These are phyloP conservation scores for Dictyostelium purpureum DNA, from an alignment of 78 protist genomes.

Conservation along the genomic window DNA sequence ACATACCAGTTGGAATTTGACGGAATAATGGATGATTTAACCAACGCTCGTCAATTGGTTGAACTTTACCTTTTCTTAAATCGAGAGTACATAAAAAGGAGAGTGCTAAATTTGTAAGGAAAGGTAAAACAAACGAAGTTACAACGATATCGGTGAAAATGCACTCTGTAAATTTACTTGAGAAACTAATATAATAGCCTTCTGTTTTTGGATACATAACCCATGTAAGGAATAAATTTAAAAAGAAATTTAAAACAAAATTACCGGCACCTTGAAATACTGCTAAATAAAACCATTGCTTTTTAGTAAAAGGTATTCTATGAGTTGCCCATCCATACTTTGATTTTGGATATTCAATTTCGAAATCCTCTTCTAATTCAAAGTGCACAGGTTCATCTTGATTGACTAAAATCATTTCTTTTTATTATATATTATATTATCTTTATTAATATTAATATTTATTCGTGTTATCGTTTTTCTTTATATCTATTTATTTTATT, in stretches of 20 bases:
- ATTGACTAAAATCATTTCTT: constrained; percentile 8
- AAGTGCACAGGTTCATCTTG: constrained; percentile 33
- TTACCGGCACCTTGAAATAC: constrained; percentile 17
- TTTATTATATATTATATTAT: not conserved
- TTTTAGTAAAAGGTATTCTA: constrained; percentile 25
- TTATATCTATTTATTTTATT: too few species aligned
- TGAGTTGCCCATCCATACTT: constrained; percentile 66
- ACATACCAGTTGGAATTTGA: constrained; percentile 42
- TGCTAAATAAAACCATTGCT: constrained; percentile 48
- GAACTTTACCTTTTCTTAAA: constrained; percentile 50
- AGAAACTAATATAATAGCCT: not conserved
- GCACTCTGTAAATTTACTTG: constrained; percentile 23
- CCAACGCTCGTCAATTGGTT: constrained; percentile 64
- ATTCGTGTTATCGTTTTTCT: too few species aligned
- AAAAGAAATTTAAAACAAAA: constrained; percentile 15
- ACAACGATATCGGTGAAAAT: constrained; percentile 45
- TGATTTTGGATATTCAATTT: constrained; percentile 38
- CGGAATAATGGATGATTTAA: constrained; percentile 11
- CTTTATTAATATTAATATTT: too few species aligned
- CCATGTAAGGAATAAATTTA: constrained; percentile 62
- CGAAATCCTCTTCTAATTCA: constrained; percentile 50
- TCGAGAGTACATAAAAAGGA: constrained; percentile 30
- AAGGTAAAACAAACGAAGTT: constrained; percentile 20
- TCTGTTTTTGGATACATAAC: constrained; percentile 12
- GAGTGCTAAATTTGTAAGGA: not conserved